Base-by-base conservation (phyloP, 1,284 basidiomycete species). In the Marasmius sp. region DNA sequence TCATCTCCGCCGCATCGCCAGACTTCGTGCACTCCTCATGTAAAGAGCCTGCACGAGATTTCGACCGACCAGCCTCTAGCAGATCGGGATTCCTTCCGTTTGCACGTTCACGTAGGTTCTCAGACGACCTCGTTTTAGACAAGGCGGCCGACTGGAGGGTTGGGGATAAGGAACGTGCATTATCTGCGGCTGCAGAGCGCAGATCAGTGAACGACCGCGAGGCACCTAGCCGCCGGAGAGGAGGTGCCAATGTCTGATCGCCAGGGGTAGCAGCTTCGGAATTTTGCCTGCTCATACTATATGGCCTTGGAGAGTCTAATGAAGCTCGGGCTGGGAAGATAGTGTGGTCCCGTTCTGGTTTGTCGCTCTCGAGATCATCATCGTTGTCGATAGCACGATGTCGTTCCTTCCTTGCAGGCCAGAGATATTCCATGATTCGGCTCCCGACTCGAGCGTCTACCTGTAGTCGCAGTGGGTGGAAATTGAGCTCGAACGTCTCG, bases 381-480 rank as follows among this genome's bases (percentile, higher is more conserved):
- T 59, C 67, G 59, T 47, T 47, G 6, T 76, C 67, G 56, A 67
- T 63, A 58, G 65, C 62, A 57, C 74, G 68, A 54, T 79, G 73
- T 66, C 83, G 75, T 48, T 81, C 73, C 62, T 81, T 80, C 48
- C 89, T 81, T 47, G 83, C 81, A 6, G 90, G 90, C 86, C 87
- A 98, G 51, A 98, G 79, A 73, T 98, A 98, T 71, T 94, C 92
- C 85, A 95, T 89, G 66, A 98, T 90, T 63, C 88, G 84, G 27
- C 84, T 82, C 4, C 95, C 96, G 34, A 97, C 84, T 65, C 83
- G 83, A 48, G 92, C 87, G 75, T 97, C 95, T 55, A 97, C 82
- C 69, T 95, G 93, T 16, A 98, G 81, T 53, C 92, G 88, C 68
- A 98, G 84, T 0, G 96, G 96, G 74, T 97, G 93, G 58, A 97